Evolutionary conservation across 208 protist species (phyloP).

Genomic region (Leptomonas seymouri): DNA sequence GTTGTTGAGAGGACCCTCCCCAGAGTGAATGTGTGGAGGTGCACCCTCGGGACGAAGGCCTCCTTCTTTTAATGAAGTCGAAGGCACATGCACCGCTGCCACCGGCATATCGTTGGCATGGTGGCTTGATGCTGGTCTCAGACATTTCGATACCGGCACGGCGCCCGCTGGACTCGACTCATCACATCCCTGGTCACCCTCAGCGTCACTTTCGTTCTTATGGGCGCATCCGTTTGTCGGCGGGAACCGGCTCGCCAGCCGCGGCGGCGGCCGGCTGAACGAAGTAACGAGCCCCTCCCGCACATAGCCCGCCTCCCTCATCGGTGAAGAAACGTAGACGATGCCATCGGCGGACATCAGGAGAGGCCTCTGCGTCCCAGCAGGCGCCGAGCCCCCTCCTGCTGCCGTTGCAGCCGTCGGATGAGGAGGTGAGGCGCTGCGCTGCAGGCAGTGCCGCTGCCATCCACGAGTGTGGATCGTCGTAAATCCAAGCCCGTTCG

Average conservation of each 20-base stretch:
- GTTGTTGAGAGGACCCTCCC: not conserved
- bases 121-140: not conserved
- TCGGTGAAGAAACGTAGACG: too few relatives aligned
- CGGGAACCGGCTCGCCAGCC: not conserved
- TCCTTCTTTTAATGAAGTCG: not conserved
- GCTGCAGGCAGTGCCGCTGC: not conserved
- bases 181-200: not conserved
- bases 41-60: not conserved
- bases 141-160: not conserved
- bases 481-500: not conserved
- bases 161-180: not conserved
- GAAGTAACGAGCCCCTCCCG: not conserved
- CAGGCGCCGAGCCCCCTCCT: too few relatives aligned
- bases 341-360: too few relatives aligned
- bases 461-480: not conserved
- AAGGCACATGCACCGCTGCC: not conserved
- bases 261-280: not conserved
- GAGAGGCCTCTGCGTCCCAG: too few relatives aligned
- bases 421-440: slow-evolving; percentile 2
- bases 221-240: not conserved
- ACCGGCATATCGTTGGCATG: not conserved
- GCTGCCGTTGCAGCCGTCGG: too few relatives aligned
- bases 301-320: not conserved
- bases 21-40: not conserved
- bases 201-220: not conserved